Percentiles rank a stretch among this genome's conserved stretches.
phyloP scores from a whole-genome alignment of 2,329 filamentous ascomycete genomes.

The Arthrobotrys musiformis region DNA sequence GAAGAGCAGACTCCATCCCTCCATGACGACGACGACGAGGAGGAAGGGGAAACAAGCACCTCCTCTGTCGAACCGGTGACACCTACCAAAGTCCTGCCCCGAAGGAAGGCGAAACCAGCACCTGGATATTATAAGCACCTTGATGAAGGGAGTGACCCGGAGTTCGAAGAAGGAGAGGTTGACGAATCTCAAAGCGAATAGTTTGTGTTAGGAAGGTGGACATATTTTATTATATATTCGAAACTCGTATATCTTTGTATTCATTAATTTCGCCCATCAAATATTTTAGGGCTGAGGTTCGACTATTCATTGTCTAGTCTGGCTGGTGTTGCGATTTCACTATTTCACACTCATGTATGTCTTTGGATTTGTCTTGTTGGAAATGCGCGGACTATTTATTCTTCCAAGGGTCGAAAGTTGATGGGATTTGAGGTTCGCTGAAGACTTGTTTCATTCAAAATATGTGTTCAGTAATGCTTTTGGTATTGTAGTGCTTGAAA shows the following conservation, averaged over 20 bases:
- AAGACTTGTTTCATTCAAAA: neutral
- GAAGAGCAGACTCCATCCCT: conserved; percentile 16
- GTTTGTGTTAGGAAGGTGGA: neutral
- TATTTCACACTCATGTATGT: too few species aligned
- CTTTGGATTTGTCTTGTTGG: neutral
- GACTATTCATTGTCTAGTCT: too few species aligned
- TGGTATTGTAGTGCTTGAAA: neutral
- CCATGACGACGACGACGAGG: neutral
- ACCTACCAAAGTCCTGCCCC: conserved; percentile 23
- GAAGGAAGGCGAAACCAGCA: conserved; percentile 30
- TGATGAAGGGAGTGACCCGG: conserved; percentile 16
- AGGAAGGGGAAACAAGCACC: neutral
- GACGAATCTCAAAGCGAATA: neutral
- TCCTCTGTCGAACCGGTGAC: conserved; percentile 27
- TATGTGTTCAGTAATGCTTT: too few species aligned
- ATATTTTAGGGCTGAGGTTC: too few species aligned
- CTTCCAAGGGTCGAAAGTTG: neutral
- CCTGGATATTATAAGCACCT: conserved; percentile 31
- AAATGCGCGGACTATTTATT: neutral
- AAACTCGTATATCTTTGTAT: too few species aligned
- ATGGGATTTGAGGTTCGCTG: neutral
- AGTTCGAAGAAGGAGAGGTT: neutral
- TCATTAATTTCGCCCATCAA: too few species aligned
- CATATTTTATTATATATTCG: too few species aligned
- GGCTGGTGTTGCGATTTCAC: too few species aligned